These are phyloP conservation scores for Syncephalastrum sp. DNA, from an alignment of 371 early-diverging fungal species.

Conservation along the genomic window DNA sequence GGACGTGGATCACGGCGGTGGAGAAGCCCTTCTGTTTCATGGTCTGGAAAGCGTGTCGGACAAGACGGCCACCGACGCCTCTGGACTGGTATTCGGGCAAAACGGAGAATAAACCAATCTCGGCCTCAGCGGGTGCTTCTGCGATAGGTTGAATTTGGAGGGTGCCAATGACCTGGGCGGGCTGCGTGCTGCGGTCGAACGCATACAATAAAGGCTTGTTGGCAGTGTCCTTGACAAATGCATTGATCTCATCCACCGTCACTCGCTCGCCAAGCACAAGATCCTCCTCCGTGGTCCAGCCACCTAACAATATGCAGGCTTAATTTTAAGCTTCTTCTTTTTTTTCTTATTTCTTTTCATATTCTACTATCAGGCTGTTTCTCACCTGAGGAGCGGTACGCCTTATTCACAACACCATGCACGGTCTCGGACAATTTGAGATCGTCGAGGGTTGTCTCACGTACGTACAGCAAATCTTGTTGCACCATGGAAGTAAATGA, in stretches of 20 bases:
- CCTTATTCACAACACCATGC: constrained; percentile 15
- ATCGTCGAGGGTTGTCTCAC: constrained; percentile 17
- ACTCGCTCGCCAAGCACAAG: constrained; percentile 34
- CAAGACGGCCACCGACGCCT: constrained; percentile 51
- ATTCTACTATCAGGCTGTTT: neutral
- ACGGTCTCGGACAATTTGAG: constrained; percentile 13
- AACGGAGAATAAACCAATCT: constrained; percentile 48
- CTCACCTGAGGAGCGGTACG: constrained; percentile 21
- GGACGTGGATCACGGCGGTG: constrained; percentile 49
- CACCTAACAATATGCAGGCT: constrained; percentile 15
- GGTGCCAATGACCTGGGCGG: constrained; percentile 27
- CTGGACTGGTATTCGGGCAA: constrained; percentile 45
- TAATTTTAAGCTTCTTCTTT: neutral
- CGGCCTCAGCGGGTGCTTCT: constrained; percentile 12
- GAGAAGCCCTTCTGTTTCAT: constrained; percentile 36
- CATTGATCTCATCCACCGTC: constrained; percentile 24
- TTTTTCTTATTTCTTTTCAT: neutral
- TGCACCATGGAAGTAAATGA: constrained; percentile 10
- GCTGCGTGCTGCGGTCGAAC: constrained; percentile 11
- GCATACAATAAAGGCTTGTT: constrained; percentile 35
- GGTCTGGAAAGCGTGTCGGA: constrained; percentile 36
- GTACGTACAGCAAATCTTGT: constrained; percentile 14
- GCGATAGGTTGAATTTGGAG: constrained; percentile 26
- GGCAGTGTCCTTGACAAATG: constrained; percentile 13
- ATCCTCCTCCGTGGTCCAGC: constrained; percentile 46